Conservation (phyloP, 352 stramenopile genomes). For the Pythium utonaiense region DNA sequence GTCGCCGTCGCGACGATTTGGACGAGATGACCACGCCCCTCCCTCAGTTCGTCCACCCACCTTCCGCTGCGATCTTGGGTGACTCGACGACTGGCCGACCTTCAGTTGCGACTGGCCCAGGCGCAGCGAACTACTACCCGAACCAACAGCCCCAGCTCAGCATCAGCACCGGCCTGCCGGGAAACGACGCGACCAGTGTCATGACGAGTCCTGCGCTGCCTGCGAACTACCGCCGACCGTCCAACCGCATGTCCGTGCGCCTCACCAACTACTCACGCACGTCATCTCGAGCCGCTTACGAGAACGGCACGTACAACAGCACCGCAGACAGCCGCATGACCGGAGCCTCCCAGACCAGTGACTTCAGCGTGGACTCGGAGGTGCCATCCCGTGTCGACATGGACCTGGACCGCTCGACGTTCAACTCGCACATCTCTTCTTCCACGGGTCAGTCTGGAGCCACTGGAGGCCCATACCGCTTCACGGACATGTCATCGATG, state of each 20-base stretch:
- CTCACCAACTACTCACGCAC: constrained; percentile 16
- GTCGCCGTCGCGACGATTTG: constrained; percentile 17
- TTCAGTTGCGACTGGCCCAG: constrained; percentile 13
- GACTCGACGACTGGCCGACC: neutral
- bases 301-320: constrained; percentile 6
- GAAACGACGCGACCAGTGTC: constrained; percentile 1
- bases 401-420: constrained; percentile 5
- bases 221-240: constrained; percentile 14
- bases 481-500: constrained; percentile 39
- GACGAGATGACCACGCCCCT: constrained; percentile 19
- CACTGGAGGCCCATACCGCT: constrained; percentile 29
- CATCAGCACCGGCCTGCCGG: constrained; percentile 7
- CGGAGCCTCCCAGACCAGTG: neutral
- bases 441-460: neutral
- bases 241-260: constrained; percentile 7
- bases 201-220: constrained; percentile 19
- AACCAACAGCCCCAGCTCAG: constrained; percentile 13
- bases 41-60: neutral
- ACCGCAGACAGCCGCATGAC: neutral
- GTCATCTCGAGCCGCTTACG: constrained; percentile 7
- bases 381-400: constrained; percentile 1
- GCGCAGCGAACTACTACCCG: constrained; percentile 20
- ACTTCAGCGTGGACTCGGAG: constrained; percentile 12
- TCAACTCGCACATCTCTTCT: constrained; percentile 15
- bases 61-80: neutral